These are phyloP conservation scores for Microsporum canis DNA, from an alignment of 2,329 filamentous ascomycete species.

Conservation along the genomic window DNA sequence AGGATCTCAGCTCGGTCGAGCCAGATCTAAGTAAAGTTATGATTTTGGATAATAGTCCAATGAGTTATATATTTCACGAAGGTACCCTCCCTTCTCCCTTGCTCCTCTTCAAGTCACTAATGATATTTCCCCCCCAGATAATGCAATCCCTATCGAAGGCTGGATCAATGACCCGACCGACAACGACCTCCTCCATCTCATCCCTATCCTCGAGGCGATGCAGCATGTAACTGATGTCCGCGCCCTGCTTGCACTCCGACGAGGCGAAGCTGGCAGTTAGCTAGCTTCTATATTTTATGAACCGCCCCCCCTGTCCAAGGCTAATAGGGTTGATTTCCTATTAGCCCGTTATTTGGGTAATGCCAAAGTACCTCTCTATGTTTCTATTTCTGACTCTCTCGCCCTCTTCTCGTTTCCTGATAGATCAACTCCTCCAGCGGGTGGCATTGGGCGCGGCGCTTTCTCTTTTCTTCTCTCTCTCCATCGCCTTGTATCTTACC, in stretches of 20 bases:
- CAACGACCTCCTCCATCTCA: slow-evolving; percentile 82
- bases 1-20: slow-evolving; percentile 90
- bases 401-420: background rate
- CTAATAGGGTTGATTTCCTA: background rate
- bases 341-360: background rate
- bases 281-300: background rate
- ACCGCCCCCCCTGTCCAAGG: background rate
- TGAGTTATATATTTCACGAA: slow-evolving; percentile 98
- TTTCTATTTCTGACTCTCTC: background rate
- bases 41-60: slow-evolving; percentile 95
- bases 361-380: background rate
- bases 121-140: slow-evolving; percentile 49
- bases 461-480: slow-evolving; percentile 1
- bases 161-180: slow-evolving; percentile 99
- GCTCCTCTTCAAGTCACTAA: slow-evolving; percentile 1
- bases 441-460: background rate
- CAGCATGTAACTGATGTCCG: slow-evolving; percentile 96
- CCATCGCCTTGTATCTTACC: background rate
- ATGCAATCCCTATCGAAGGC: slow-evolving; percentile 96
- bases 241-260: slow-evolving; percentile 74
- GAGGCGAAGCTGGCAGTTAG: slow-evolving; percentile 53
- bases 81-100: slow-evolving; percentile 44
- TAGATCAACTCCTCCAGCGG: background rate
- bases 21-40: slow-evolving; percentile 95
- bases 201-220: slow-evolving; percentile 83